A percentile compares a stretch with the other conserved stretches of the same genome.
Conservation (phyloP, 441 rosid species). For the Eutrema salsugineum region DNA sequence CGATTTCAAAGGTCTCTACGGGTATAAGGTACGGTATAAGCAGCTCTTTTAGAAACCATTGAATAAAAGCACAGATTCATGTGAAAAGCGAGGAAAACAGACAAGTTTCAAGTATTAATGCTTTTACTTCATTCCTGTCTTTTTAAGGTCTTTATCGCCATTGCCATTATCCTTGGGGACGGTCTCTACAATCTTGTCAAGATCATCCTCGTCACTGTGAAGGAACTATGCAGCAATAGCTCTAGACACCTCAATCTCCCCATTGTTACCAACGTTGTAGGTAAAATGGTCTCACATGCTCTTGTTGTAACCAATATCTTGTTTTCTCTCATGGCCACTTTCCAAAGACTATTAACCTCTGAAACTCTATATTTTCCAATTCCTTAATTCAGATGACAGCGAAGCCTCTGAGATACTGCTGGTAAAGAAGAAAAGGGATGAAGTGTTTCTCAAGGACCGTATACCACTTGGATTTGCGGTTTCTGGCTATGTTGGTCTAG, state of each 20-base stretch:
- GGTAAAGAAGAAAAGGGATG: slow-evolving; percentile 68
- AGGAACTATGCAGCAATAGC: slow-evolving; percentile 57
- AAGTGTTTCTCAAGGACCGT: slow-evolving; percentile 71
- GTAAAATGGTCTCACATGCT: slow-evolving; percentile 34
- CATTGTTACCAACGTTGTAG: slow-evolving; percentile 44
- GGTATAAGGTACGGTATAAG: slow-evolving; percentile 64
- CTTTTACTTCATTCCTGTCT: not conserved
- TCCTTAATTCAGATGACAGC: slow-evolving; percentile 34
- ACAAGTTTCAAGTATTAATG: not conserved
- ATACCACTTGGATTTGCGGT: slow-evolving; percentile 81
- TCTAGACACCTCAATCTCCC: slow-evolving; percentile 55
- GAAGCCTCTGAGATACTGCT: slow-evolving; percentile 48
- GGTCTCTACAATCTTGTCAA: slow-evolving; percentile 88
- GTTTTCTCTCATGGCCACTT: not conserved
- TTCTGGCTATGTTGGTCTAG: slow-evolving; percentile 79
- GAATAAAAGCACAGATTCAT: not conserved
- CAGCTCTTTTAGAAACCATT: not conserved
- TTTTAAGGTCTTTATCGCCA: slow-evolving; percentile 79
- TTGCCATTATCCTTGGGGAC: slow-evolving; percentile 83
- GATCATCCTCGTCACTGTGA: slow-evolving; percentile 63
- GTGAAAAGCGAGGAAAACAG: not conserved
- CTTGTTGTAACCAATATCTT: not conserved
- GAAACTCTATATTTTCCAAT: slow-evolving; percentile 1
- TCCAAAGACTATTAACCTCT: not conserved
- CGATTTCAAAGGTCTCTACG: slow-evolving; percentile 93